Evolutionary conservation across 768 basidiomycete genomes (phyloP).

Genomic region (Rhodotorula paludigena): DNA sequence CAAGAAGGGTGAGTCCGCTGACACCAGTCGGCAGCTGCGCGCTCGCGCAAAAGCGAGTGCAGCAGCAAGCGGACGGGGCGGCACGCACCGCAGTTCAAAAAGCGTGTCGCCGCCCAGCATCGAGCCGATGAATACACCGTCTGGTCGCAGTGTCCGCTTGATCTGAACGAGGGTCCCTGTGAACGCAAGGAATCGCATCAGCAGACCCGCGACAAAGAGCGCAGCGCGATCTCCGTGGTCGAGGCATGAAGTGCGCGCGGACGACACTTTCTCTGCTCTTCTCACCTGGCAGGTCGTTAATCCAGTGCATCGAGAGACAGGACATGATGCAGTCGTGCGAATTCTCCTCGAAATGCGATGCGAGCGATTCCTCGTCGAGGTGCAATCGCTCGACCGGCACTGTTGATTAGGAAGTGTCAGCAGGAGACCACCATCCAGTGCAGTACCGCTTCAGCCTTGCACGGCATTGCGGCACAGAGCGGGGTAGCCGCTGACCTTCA

Average conservation of each 20-base stretch:
- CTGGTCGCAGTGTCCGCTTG: conserved; percentile 72
- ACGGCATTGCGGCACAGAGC: not conserved
- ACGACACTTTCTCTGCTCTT: not conserved
- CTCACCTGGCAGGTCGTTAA: conserved; percentile 89
- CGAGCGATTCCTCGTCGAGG: conserved; percentile 76
- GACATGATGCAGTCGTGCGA: conserved; percentile 90
- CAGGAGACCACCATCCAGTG: not conserved
- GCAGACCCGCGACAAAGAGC: too few species aligned
- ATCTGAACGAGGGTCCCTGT: conserved; percentile 81
- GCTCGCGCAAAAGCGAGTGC: too few species aligned
- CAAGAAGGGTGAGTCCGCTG: too few species aligned
- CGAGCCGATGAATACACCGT: conserved; percentile 89
- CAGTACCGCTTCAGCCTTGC: too few species aligned
- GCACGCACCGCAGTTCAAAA: conserved; percentile 73
- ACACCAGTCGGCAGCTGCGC: too few species aligned
- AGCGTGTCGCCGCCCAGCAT: conserved; percentile 94
- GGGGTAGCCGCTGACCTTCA: conserved; percentile 56
- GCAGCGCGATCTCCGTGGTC: too few species aligned
- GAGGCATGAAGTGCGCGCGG: too few species aligned
- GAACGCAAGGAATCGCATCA: not conserved
- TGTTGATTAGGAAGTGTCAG: conserved; percentile 44
- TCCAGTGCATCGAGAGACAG: conserved; percentile 89
- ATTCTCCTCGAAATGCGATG: conserved; percentile 60
- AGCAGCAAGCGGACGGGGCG: not conserved
- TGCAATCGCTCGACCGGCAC: conserved; percentile 72